A percentile compares a stretch with the other conserved stretches of the same genome.
Evolutionary conservation across 306 rosid species (phyloP).

Genomic region (Canavalia ensiformis): DNA sequence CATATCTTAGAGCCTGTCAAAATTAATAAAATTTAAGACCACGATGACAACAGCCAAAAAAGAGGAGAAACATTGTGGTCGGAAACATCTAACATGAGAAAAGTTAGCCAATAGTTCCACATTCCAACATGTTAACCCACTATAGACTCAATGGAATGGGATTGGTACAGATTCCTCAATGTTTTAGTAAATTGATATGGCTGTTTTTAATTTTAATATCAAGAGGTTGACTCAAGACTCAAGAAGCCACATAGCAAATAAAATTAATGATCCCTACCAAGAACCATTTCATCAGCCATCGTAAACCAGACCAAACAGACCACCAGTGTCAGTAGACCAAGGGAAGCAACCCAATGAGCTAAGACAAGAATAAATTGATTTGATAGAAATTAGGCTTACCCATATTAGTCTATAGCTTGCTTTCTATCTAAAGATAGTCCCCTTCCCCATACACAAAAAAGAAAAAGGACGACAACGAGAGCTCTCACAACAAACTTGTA

Average conservation of each 20-base stretch:
- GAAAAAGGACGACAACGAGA: neutral
- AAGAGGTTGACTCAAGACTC: neutral
- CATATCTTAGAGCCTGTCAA: conserved; percentile 70
- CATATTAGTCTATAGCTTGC: conserved; percentile 19
- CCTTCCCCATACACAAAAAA: neutral
- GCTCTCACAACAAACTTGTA: neutral
- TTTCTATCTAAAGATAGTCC: neutral
- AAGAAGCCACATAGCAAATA: conserved; percentile 5
- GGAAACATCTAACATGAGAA: neutral
- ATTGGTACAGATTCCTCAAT: neutral
- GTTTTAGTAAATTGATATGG: conserved; percentile 8
- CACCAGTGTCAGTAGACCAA: conserved; percentile 9
- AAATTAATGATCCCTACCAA: neutral
- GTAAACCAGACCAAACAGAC: neutral
- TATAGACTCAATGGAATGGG: neutral
- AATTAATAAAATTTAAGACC: conserved; percentile 11
- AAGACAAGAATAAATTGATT: neutral
- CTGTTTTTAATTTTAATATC: neutral
- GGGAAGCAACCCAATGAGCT: neutral
- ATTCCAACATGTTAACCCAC: conserved; percentile 12
- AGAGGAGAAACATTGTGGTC: neutral
- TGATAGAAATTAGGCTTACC: neutral
- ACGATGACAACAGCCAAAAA: neutral
- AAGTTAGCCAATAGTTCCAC: neutral
- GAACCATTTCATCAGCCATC: conserved; percentile 11